phyloP scores from a whole-genome alignment of 148 eudicot species.

The Nepenthes mirabilis region DNA sequence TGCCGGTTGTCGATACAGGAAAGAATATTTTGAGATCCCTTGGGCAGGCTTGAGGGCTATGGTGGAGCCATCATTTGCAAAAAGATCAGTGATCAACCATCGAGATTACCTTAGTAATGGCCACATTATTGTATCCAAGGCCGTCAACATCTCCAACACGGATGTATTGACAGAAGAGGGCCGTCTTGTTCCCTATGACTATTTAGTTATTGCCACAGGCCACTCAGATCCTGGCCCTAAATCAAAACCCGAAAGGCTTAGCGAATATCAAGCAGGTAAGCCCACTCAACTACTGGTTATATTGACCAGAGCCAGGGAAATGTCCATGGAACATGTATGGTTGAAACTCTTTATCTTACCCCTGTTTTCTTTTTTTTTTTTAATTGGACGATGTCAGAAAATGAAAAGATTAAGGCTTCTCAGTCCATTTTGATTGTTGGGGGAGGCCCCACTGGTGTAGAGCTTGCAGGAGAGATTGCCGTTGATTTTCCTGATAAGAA shows the following conservation, averaged over 20 bases:
- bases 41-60: conserved; percentile 19
- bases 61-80: conserved; percentile 20
- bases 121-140: conserved; percentile 21
- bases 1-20: conserved; percentile 6
- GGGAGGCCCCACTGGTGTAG: conserved; percentile 62
- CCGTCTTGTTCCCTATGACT: conserved; percentile 28
- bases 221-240: conserved; percentile 21
- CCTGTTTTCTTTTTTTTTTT: not conserved
- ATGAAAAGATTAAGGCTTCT: conserved; percentile 30
- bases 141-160: conserved; percentile 18
- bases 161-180: conserved; percentile 39
- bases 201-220: conserved; percentile 50
- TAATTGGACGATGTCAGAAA: conserved; percentile 23
- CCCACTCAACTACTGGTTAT: too few relatives aligned
- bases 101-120: conserved; percentile 34
- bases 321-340: too few relatives aligned
- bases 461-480: conserved; percentile 51
- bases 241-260: conserved; percentile 23
- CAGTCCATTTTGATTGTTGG: conserved; percentile 43
- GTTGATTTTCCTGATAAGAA: conserved; percentile 45
- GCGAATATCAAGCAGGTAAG: conserved; percentile 34
- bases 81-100: conserved; percentile 31
- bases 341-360: not conserved
- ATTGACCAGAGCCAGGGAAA: too few relatives aligned
- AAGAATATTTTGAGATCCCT: conserved; percentile 21